Evolutionary conservation across 495 filamentous ascomycete species (phyloP).

Genomic region (Penicillium angulare): DNA sequence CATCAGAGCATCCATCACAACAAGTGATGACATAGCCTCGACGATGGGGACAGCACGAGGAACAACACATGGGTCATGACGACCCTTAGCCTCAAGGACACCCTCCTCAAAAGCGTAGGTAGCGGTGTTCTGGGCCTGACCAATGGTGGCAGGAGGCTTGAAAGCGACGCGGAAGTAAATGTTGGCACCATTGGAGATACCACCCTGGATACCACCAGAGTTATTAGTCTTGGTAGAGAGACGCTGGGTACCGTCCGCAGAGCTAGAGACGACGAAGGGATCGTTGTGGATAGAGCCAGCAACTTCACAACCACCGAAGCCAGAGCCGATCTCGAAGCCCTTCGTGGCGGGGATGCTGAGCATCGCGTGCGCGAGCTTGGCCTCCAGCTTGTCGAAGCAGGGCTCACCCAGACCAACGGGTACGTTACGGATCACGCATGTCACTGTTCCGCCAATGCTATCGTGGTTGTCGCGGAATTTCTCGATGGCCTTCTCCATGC

Average conservation of each 20-base stretch:
- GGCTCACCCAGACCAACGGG: conserved; percentile 91
- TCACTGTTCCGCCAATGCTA: conserved; percentile 94
- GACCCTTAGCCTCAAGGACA: conserved; percentile 84
- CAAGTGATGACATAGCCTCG: conserved; percentile 90
- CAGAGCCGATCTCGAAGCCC: conserved; percentile 94
- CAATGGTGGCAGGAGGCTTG: conserved; percentile 95
- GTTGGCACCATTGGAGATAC: conserved; percentile 90
- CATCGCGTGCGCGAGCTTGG: conserved; percentile 92
- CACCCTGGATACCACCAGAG: conserved; percentile 94
- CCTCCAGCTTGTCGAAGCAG: conserved; percentile 95
- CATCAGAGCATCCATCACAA: conserved; percentile 88
- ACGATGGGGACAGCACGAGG: conserved; percentile 94
- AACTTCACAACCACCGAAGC: conserved; percentile 83
- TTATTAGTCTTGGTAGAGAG: conserved; percentile 94
- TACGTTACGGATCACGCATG: conserved; percentile 90
- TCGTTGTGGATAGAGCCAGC: conserved; percentile 94
- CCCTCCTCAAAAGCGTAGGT: conserved; percentile 76
- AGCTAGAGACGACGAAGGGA: conserved; percentile 66
- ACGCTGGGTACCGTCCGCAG: conserved; percentile 39
- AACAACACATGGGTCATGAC: conserved; percentile 95
- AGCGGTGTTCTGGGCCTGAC: conserved; percentile 83
- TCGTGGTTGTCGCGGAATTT: conserved; percentile 75
- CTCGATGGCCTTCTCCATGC: conserved; percentile 80
- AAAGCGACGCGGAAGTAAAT: conserved; percentile 96
- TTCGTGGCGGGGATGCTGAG: conserved; percentile 96